Percentiles rank a stretch among this genome's conserved stretches.
These are phyloP conservation scores for Trichoderma asperellum DNA, from an alignment of 2,329 filamentous ascomycete genomes.

Conservation along the genomic window DNA sequence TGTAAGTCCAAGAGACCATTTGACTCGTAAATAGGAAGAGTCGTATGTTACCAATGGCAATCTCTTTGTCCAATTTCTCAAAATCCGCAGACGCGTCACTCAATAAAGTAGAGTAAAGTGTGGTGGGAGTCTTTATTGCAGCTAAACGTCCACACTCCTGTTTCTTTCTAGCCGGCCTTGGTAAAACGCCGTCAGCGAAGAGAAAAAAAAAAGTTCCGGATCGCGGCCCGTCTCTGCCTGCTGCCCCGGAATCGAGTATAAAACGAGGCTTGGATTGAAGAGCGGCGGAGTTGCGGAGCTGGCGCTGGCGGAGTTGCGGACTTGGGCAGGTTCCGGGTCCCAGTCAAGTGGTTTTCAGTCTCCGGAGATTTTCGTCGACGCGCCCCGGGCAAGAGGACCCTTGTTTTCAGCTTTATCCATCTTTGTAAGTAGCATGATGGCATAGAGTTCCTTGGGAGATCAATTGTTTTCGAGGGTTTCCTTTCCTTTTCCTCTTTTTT, in stretches of 20 bases:
- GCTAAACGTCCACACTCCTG: background rate
- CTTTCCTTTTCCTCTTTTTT: background rate
- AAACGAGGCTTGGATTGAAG: background rate
- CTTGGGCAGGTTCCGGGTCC: conserved; percentile 19
- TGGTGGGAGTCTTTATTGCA: background rate
- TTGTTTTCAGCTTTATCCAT: background rate
- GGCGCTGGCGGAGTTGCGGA: conserved; percentile 37
- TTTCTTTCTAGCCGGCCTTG: background rate
- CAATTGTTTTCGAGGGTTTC: background rate
- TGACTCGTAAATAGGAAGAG: background rate
- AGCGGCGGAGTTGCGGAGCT: conserved; percentile 34
- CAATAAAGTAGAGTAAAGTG: background rate
- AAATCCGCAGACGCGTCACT: conserved; percentile 4
- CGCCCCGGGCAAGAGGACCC: background rate
- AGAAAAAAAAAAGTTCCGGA: background rate
- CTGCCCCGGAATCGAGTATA: background rate
- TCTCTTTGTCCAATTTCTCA: background rate
- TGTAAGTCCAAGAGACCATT: background rate
- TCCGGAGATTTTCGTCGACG: background rate
- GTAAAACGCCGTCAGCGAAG: conserved; percentile 2
- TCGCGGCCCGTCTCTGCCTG: background rate
- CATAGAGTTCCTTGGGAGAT: background rate
- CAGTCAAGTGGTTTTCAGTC: conserved; percentile 17
- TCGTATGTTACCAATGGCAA: background rate
- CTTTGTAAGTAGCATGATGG: background rate